A percentile compares a stretch with the other conserved stretches of the same genome.
phyloP scores from a whole-genome alignment of 768 basidiomycete species.

The Mycena filopes region DNA sequence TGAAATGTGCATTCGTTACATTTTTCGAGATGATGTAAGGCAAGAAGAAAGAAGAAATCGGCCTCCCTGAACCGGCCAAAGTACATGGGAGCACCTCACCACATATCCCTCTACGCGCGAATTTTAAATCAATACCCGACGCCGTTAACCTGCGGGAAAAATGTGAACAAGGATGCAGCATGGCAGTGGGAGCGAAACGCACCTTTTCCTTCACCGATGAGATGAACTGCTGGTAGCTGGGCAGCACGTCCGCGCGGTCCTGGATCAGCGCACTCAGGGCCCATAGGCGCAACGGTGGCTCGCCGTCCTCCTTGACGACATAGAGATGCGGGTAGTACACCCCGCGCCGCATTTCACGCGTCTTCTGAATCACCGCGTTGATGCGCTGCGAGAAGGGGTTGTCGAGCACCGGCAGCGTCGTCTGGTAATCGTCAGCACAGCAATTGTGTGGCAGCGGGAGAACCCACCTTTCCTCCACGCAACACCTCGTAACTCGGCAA shows the following conservation, averaged over 20 bases:
- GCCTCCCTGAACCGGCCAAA: slow-evolving; percentile 1
- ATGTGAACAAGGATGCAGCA: neutral
- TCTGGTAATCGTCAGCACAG: slow-evolving; percentile 52
- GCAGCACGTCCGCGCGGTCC: slow-evolving; percentile 93
- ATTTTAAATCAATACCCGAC: slow-evolving; percentile 36
- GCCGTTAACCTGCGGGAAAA: slow-evolving; percentile 41
- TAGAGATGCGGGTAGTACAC: slow-evolving; percentile 95
- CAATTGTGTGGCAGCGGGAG: too few relatives aligned
- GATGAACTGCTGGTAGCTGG: slow-evolving; percentile 97
- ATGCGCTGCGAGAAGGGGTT: slow-evolving; percentile 97
- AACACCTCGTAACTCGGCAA: slow-evolving; percentile 88
- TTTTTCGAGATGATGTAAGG: slow-evolving; percentile 28
- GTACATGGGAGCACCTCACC: slow-evolving; percentile 25
- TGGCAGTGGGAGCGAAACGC: slow-evolving; percentile 25
- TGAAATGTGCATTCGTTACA: slow-evolving; percentile 30
- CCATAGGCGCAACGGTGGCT: slow-evolving; percentile 94
- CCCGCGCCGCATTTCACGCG: slow-evolving; percentile 91
- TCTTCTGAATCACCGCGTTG: slow-evolving; percentile 94
- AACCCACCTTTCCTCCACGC: slow-evolving; percentile 89
- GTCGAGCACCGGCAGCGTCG: slow-evolving; percentile 88
- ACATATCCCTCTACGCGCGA: neutral
- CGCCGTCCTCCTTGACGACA: slow-evolving; percentile 97
- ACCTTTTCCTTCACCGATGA: slow-evolving; percentile 92
- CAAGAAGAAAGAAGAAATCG: slow-evolving; percentile 6
- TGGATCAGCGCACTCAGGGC: slow-evolving; percentile 94